Conservation (phyloP, 2,329 filamentous ascomycete genomes). For the Hypoxylon sp. region DNA sequence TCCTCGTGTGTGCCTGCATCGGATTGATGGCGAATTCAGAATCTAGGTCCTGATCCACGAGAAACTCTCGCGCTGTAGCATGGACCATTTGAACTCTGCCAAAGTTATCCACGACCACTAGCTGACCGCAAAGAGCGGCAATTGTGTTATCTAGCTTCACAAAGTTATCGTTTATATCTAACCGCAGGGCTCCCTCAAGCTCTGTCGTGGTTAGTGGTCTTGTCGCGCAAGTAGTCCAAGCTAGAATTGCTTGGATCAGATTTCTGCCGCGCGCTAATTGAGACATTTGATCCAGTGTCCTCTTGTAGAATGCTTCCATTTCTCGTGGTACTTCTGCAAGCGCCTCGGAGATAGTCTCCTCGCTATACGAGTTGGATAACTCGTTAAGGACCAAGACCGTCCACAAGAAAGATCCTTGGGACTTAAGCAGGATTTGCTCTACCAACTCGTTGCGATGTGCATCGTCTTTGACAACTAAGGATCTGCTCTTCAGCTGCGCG, state of each 20-base stretch:
- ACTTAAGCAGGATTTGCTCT: slow-evolving; percentile 49
- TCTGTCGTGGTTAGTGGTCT: slow-evolving; percentile 47
- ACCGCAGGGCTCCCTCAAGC: slow-evolving; percentile 43
- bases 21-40: slow-evolving; percentile 30
- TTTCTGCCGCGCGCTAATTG: slow-evolving; percentile 36
- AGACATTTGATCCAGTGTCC: slow-evolving; percentile 47
- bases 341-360: slow-evolving; percentile 49
- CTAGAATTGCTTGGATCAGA: slow-evolving; percentile 47
- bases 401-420: slow-evolving; percentile 53
- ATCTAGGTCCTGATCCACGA: slow-evolving; percentile 42
- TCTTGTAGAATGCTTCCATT: slow-evolving; percentile 46
- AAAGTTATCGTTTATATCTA: slow-evolving; percentile 47
- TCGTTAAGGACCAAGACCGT: slow-evolving; percentile 51
- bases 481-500: slow-evolving; percentile 21
- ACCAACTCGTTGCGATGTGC: slow-evolving; percentile 39
- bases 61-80: slow-evolving; percentile 52
- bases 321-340: slow-evolving; percentile 48
- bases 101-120: slow-evolving; percentile 49
- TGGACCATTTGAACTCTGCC: slow-evolving; percentile 51
- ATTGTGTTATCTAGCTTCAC: slow-evolving; percentile 49
- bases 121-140: slow-evolving; percentile 50
- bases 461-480: too few species aligned
- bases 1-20: too few species aligned
- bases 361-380: slow-evolving; percentile 48
- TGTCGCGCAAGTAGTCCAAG: slow-evolving; percentile 45